phyloP scores from a whole-genome alignment of 2,329 filamentous ascomycete genomes.

The Aspergillus novofumigatus region DNA sequence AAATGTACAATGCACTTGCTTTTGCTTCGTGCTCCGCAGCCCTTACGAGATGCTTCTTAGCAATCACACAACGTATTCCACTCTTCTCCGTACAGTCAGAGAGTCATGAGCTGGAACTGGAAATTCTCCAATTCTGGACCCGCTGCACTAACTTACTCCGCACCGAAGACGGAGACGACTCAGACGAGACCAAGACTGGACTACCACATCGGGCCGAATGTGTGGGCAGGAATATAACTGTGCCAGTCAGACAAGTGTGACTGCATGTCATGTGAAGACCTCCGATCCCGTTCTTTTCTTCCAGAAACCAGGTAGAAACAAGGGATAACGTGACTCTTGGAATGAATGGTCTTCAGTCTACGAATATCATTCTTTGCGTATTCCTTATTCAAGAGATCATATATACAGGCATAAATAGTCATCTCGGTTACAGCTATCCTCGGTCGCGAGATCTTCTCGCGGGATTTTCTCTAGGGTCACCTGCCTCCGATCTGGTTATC shows the following conservation, averaged over 20 bases:
- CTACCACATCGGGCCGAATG: not conserved
- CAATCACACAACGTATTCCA: not conserved
- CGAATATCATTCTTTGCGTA: not conserved
- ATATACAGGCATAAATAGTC: not conserved
- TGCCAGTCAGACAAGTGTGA: not conserved
- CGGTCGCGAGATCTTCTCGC: not conserved
- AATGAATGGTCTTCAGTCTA: not conserved
- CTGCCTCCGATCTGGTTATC: not conserved
- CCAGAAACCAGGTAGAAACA: not conserved
- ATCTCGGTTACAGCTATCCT: not conserved
- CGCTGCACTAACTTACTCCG: not conserved
- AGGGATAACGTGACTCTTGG: not conserved
- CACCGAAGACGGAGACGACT: not conserved
- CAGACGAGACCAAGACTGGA: not conserved
- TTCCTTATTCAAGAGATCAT: not conserved
- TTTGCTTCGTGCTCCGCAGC: not conserved
- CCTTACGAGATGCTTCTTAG: not conserved
- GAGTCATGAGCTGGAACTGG: not conserved
- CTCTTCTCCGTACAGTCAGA: not conserved
- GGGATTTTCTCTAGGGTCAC: not conserved
- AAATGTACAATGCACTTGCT: not conserved
- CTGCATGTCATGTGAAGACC: not conserved
- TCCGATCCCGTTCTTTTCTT: not conserved
- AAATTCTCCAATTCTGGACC: not conserved
- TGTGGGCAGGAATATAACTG: not conserved